Conservation (phyloP, 164 flowering plant genomes). For the Brasenia schreberi region DNA sequence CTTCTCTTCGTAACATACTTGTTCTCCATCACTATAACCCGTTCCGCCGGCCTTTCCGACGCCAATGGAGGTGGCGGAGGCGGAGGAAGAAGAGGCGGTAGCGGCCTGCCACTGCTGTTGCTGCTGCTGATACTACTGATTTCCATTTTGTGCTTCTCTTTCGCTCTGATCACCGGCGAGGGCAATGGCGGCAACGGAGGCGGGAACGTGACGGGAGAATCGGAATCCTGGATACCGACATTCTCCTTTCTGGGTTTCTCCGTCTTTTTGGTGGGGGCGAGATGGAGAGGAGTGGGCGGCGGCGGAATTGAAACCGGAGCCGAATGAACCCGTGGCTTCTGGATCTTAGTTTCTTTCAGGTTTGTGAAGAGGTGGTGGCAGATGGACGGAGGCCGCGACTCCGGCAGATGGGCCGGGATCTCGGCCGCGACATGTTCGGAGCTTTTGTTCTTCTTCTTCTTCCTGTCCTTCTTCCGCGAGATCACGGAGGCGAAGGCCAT, state of each 20-base stretch:
- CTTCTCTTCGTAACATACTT: constrained; percentile 29
- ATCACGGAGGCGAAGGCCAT: constrained; percentile 27
- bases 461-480: constrained; percentile 44
- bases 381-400: constrained; percentile 26
- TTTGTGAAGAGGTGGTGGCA: constrained; percentile 18
- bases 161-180: not conserved
- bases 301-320: constrained; percentile 5
- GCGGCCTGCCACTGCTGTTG: not conserved
- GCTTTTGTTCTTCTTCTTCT: constrained; percentile 19
- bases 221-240: not conserved
- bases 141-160: not conserved
- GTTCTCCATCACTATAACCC: constrained; percentile 23
- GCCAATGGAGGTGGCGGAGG: constrained; percentile 53
- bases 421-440: constrained; percentile 8
- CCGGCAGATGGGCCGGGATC: constrained; percentile 32
- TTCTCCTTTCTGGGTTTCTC: not conserved
- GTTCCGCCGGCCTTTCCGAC: constrained; percentile 5
- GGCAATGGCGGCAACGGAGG: constrained; percentile 2
- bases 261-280: not conserved
- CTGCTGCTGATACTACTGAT: not conserved
- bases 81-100: constrained; percentile 49
- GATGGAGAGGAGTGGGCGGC: constrained; percentile 7
- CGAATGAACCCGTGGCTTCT: constrained; percentile 18
- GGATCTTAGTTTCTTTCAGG: constrained; percentile 16
- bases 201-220: not conserved